Base-by-base conservation (phyloP, 805 yeast genomes). In the Peterozyma toletana region DNA sequence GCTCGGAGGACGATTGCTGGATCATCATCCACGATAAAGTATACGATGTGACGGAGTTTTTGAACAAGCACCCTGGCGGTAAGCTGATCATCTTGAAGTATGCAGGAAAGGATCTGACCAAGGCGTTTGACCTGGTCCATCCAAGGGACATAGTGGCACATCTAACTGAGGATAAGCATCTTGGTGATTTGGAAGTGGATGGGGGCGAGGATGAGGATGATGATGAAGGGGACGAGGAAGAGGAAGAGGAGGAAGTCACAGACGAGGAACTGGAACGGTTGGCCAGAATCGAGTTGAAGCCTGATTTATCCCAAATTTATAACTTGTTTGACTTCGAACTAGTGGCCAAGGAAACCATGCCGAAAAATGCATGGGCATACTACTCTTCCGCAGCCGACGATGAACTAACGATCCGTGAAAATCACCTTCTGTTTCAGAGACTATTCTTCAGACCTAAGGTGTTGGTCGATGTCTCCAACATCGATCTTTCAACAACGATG, bases 341-440 rank as follows among this genome's bases (percentile, higher is more conserved):
- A 53, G 78, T 91, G 39, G 97, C 98, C 2, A 72, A 87, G 40
- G 75, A 80, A 48, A 83, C 86, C 31, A 68, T 91, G 70, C 75
- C 86, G 30, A 79, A 77, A 41, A 74, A 76, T 31, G 97, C 95
- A 0, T 86, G 97, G 95, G 93, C 93, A 10, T 91, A 91, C 62
- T 91, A 89, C 60, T 83, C 95, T 3, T 80, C 90, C 30, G 98
- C 90, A 10, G 75, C 96, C 15, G 97, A 91, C 61, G 98, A 91
- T 60, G 98, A 91, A 65, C 77, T 91, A 51, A 75, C 96, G 2
- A 59, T 86, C 54, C 75, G 98, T 52, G 96, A 90, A 57, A 91
- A 91, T 66, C 97, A 89, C 60, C 73, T 79, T 43, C 95, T 96
- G 2, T 91, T 77, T 66, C 96, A 87, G 56, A 70, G 96, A 30